Percentiles rank a stretch among this genome's conserved stretches.
phyloP scores from a whole-genome alignment of 139 green algal species.

The Chlorella sp. region DNA sequence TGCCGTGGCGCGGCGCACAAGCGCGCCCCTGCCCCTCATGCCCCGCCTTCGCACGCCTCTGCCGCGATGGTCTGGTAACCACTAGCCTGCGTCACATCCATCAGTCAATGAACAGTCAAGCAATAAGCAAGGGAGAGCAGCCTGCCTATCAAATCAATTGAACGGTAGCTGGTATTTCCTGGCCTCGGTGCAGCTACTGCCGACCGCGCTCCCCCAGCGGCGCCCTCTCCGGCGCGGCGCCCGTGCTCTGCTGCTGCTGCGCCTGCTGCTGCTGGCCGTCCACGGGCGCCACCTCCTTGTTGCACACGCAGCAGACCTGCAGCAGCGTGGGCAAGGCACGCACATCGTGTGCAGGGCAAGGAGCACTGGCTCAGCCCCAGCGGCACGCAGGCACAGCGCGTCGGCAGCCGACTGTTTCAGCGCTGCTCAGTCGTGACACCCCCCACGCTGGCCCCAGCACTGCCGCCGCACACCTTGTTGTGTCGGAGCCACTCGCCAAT shows the following conservation, averaged over 20 bases:
- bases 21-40: no score
- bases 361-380: background rate
- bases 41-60: no score
- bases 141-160: no score
- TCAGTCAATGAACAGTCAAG: no score
- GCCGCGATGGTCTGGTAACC: no score
- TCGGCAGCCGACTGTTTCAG: background rate
- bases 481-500: conserved; percentile 45
- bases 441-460: background rate
- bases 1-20: no score
- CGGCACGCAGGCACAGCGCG: background rate
- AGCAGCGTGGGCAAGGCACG: background rate
- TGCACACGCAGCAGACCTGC: conserved; percentile 46
- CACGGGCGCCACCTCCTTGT: conserved; percentile 27
- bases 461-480: conserved; percentile 41
- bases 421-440: background rate
- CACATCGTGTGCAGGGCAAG: background rate
- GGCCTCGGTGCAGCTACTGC: background rate
- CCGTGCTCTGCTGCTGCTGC: background rate
- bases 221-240: background rate
- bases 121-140: no score
- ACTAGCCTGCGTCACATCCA: no score
- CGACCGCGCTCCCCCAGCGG: conserved; percentile 6
- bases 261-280: background rate
- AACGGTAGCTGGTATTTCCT: no score